Evolutionary conservation across 177 flowering plant species (phyloP), one percentile per base, ranked within the genome.

Genomic region (Tripterygium wilfordii): DNA sequence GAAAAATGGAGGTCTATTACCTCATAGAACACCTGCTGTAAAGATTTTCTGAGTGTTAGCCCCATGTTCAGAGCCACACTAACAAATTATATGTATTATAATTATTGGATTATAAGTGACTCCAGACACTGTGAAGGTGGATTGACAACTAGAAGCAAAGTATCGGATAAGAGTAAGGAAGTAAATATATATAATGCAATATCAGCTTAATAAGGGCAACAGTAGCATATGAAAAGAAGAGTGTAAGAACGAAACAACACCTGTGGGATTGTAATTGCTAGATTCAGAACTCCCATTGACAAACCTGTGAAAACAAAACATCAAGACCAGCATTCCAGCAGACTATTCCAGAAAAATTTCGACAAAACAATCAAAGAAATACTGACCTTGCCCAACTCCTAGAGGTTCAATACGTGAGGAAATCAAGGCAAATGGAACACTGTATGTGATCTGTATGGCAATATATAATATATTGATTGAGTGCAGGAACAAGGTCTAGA

Each of bases 251-350:
- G 36, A 18, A 8, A 10, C 1, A 31, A 33, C 71, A 89, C 99
- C 99, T 90, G 97, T 50, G 99, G 99, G 49, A 83, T 61, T 25
- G 88, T 96, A 51, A 90, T 79, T 38, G 99, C 91, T 49, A 87
- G 66, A 66, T 94, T 94, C 62, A 90, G 61, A 40, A 94, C 77
- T 16, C 99, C 99, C 96, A 89, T 81, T 36, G 95, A 82, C 35
- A 94, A 68, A 12, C 99, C 99, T 94, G 83, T 62, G 71, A 49
- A 17, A 48, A 38, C 10, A 32, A 58, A 54, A 42, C 29, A 43
- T 30, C 52, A 49, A 42, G 22, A 58, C 22, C 42, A 56, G 48
- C 24, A 46, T 7, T 31, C 30, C 3, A 22, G 28, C 22, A 45
- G 54, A 45, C 24, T 42, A 7, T 31, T 30, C 3, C 25, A 31